These are phyloP conservation scores for Aspergillus floridensis DNA, from an alignment of 2,329 filamentous ascomycete genomes.

Conservation along the genomic window DNA sequence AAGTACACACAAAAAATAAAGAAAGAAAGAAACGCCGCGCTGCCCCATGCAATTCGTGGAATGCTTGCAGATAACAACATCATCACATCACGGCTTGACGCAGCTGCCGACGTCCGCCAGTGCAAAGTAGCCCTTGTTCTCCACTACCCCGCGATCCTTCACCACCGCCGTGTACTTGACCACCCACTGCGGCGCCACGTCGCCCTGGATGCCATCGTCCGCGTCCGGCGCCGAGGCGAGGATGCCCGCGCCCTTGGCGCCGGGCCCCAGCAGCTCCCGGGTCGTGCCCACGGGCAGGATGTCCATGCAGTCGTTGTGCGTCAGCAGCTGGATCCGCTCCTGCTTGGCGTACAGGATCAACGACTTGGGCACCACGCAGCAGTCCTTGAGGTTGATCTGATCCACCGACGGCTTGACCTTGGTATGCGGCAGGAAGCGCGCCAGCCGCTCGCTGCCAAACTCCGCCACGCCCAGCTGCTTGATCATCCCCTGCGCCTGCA, in stretches of 20 bases:
- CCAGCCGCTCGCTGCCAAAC: slow-evolving; percentile 80
- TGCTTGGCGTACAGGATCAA: slow-evolving; percentile 80
- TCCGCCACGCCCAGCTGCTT: slow-evolving; percentile 80
- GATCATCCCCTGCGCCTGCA: slow-evolving; percentile 70
- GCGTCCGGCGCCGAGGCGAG: slow-evolving; percentile 60
- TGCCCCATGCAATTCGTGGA: slow-evolving; percentile 7
- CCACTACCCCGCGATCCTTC: slow-evolving; percentile 88
- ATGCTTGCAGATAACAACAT: not conserved
- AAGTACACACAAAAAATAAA: not conserved
- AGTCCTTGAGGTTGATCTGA: slow-evolving; percentile 95
- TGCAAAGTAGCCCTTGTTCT: slow-evolving; percentile 98
- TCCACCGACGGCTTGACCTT: slow-evolving; percentile 75
- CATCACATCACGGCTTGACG: slow-evolving; percentile 24
- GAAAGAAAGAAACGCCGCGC: slow-evolving; percentile 22
- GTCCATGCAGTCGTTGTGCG: slow-evolving; percentile 91
- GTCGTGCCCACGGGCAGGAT: slow-evolving; percentile 83
- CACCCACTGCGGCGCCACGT: slow-evolving; percentile 88
- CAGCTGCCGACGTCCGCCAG: slow-evolving; percentile 66
- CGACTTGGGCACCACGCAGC: slow-evolving; percentile 90
- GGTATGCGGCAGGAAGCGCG: slow-evolving; percentile 70
- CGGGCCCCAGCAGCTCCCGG: slow-evolving; percentile 75
- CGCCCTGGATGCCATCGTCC: slow-evolving; percentile 63
- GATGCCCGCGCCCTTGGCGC: slow-evolving; percentile 69
- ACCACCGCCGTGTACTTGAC: slow-evolving; percentile 97
- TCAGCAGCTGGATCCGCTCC: slow-evolving; percentile 79